A percentile compares a stretch with the other conserved stretches of the same genome.
Evolutionary conservation across 352 stramenopile genomes (phyloP).

Genomic region (Phytophthora aleatoria): DNA sequence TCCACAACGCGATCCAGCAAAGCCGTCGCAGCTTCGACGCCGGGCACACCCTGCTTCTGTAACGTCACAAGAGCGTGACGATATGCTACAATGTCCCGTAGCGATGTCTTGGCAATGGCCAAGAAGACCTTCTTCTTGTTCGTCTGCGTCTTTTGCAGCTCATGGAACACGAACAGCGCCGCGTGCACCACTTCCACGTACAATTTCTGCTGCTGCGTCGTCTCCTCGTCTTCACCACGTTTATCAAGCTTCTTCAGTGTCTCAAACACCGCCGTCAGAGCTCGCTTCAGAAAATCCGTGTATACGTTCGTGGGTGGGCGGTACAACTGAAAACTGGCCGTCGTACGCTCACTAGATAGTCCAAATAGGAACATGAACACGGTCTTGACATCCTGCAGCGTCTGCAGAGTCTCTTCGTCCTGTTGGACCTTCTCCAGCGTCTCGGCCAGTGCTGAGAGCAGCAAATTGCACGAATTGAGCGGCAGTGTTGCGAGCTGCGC

Average conservation of each 20-base stretch:
- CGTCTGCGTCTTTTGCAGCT: constrained; percentile 81
- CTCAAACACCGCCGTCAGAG: constrained; percentile 40
- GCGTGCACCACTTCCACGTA: constrained; percentile 54
- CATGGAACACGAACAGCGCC: constrained; percentile 72
- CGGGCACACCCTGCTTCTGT: constrained; percentile 15
- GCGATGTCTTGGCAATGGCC: constrained; percentile 76
- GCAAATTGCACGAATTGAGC: constrained; percentile 75
- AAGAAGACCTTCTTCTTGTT: constrained; percentile 91
- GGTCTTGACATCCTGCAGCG: constrained; percentile 58
- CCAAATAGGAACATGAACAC: constrained; percentile 77
- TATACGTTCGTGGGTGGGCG: constrained; percentile 83
- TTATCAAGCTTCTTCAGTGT: constrained; percentile 10
- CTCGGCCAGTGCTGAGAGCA: constrained; percentile 68
- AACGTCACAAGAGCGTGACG: constrained; percentile 51
- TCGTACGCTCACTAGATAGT: constrained; percentile 26
- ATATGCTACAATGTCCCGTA: constrained; percentile 63
- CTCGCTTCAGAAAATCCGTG: constrained; percentile 66
- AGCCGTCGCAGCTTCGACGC: constrained; percentile 16
- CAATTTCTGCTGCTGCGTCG: constrained; percentile 12
- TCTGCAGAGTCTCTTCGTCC: constrained; percentile 27
- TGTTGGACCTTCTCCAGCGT: constrained; percentile 47
- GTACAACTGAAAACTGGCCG: constrained; percentile 73
- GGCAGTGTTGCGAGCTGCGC: constrained; percentile 48
- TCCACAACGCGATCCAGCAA: constrained; percentile 67
- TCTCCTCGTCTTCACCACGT: background rate